Percentiles rank a stretch among this genome's conserved stretches.
Conservation (phyloP, 768 basidiomycete genomes). For the Agaricus blazei region DNA sequence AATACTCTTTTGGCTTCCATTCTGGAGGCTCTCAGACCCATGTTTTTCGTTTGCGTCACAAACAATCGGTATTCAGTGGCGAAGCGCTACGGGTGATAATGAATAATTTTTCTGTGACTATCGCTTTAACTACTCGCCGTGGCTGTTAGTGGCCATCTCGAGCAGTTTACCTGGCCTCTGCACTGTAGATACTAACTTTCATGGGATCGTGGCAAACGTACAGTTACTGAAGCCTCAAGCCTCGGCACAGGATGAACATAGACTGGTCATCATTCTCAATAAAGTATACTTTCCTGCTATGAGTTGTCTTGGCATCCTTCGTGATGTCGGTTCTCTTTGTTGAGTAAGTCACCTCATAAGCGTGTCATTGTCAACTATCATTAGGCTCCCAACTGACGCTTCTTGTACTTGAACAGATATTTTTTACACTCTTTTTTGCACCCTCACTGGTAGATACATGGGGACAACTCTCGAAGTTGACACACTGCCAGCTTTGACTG, state of each 20-base stretch:
- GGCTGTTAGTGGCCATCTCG: neutral
- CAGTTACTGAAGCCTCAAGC: neutral
- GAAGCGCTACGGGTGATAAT: neutral
- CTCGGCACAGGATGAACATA: neutral
- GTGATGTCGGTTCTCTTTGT: neutral
- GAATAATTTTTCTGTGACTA: neutral
- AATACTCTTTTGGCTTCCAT: neutral
- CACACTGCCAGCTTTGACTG: too few relatives aligned
- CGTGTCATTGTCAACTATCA: too few relatives aligned
- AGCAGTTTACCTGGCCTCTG: neutral
- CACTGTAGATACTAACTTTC: neutral
- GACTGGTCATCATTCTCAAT: too few relatives aligned
- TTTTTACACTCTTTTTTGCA: neutral
- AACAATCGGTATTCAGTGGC: neutral
- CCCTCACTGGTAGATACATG: too few relatives aligned
- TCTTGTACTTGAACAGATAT: neutral
- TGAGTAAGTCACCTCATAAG: too few relatives aligned
- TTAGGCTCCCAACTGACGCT: too few relatives aligned
- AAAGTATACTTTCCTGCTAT: neutral
- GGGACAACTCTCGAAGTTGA: too few relatives aligned
- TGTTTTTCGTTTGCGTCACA: neutral
- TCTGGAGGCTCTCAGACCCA: neutral
- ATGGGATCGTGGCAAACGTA: neutral
- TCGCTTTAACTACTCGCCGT: neutral
- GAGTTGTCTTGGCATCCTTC: slow-evolving; percentile 11